Evolutionary conservation across 352 stramenopile species (phyloP).

Genomic region (Globisporangium parvum): DNA sequence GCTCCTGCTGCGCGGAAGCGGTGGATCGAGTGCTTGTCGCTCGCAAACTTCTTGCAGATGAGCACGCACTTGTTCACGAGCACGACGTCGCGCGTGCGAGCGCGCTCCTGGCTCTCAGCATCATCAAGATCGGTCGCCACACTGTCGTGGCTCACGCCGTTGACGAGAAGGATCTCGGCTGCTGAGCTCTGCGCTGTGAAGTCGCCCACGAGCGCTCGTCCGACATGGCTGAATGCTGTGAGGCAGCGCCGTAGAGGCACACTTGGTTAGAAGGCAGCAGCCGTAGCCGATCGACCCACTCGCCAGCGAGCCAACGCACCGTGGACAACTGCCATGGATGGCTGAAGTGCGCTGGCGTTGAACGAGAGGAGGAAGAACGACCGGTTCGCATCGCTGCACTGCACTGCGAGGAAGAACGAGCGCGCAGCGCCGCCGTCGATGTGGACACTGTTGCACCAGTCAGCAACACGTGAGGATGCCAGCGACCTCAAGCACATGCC

Average conservation of each 20-base stretch:
- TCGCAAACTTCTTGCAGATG: slow-evolving; percentile 25
- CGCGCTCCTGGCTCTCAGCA: neutral
- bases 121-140: too few relatives aligned
- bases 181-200: slow-evolving; percentile 18
- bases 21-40: slow-evolving; percentile 27
- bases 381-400: slow-evolving; percentile 32
- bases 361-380: slow-evolving; percentile 54
- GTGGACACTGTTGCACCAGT: slow-evolving; percentile 17
- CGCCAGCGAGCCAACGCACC: slow-evolving; percentile 20
- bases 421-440: slow-evolving; percentile 7
- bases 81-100: slow-evolving; percentile 10
- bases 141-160: slow-evolving; percentile 17
- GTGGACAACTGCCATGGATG: slow-evolving; percentile 36
- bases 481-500: neutral
- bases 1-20: slow-evolving; percentile 30
- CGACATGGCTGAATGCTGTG: slow-evolving; percentile 46
- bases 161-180: slow-evolving; percentile 34
- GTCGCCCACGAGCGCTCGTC: slow-evolving; percentile 24
- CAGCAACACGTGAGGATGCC: neutral
- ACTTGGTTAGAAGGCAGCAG: neutral
- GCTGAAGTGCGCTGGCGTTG: slow-evolving; percentile 17
- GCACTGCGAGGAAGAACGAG: slow-evolving; percentile 23
- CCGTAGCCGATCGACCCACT: neutral
- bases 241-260: too few relatives aligned
- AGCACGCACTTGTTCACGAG: slow-evolving; percentile 47